Conservation (phyloP, 2,329 filamentous ascomycete species). For the Stagonosporopsis vannaccii region DNA sequence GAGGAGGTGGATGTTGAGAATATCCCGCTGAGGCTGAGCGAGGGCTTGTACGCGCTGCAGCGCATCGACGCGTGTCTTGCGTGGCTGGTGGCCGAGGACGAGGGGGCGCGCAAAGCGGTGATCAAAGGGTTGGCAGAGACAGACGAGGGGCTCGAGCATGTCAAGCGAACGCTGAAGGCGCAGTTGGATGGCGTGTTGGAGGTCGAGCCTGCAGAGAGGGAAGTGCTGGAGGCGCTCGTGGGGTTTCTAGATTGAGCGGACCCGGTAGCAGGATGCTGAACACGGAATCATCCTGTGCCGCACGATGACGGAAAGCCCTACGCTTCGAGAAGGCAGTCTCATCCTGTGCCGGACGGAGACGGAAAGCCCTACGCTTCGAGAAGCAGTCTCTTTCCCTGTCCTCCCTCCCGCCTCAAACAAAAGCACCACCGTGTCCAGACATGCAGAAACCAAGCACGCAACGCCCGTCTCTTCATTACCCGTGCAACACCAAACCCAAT, state of each 20-base stretch:
- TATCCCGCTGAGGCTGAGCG: slow-evolving; percentile 78
- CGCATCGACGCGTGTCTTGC: slow-evolving; percentile 84
- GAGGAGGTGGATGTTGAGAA: slow-evolving; percentile 72
- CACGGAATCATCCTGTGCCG: background rate
- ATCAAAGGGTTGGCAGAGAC: slow-evolving; percentile 69
- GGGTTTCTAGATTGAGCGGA: slow-evolving; percentile 37
- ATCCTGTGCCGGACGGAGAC: no score
- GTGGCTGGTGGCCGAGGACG: slow-evolving; percentile 91
- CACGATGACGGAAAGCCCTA: no score
- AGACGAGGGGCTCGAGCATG: slow-evolving; percentile 68
- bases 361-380: no score
- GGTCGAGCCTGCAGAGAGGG: slow-evolving; percentile 62
- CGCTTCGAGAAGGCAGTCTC: no score
- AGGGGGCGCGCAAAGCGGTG: slow-evolving; percentile 73
- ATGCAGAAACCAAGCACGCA: no score
- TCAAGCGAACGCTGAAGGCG: slow-evolving; percentile 74
- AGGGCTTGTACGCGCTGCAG: slow-evolving; percentile 83
- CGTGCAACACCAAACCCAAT: no score
- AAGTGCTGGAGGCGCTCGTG: slow-evolving; percentile 70
- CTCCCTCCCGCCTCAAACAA: no score
- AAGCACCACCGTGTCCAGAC: no score
- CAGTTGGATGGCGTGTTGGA: slow-evolving; percentile 66
- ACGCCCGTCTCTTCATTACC: no score
- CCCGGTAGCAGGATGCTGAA: no score
- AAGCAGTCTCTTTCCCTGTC: no score